A percentile compares a stretch with the other conserved stretches of the same genome.
phyloP scores from a whole-genome alignment of 1,139 yeast genomes.

The Groenewaldozyma auringiensis region DNA sequence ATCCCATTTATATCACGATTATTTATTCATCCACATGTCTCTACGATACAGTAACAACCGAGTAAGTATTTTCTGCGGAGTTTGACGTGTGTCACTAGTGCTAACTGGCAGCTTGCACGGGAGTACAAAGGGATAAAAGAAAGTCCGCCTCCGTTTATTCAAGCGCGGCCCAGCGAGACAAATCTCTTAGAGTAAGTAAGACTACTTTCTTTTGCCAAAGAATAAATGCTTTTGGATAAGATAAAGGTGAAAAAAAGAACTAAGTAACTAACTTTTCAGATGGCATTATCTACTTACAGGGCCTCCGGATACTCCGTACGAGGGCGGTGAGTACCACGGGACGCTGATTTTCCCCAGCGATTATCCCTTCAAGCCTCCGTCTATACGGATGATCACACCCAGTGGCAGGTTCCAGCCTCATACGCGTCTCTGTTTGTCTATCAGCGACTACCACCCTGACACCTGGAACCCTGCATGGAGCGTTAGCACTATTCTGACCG shows the following conservation, averaged over 20 bases:
- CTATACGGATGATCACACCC: slow-evolving; percentile 85
- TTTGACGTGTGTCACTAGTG: background rate
- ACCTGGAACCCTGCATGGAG: slow-evolving; percentile 96
- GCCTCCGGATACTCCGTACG: slow-evolving; percentile 80
- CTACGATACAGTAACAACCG: slow-evolving; percentile 2
- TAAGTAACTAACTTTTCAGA: slow-evolving; percentile 29
- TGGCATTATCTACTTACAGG: slow-evolving; percentile 82
- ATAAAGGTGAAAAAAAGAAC: slow-evolving; percentile 18
- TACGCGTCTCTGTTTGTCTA: slow-evolving; percentile 72
- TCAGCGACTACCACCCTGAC: slow-evolving; percentile 91
- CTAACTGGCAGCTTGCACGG: slow-evolving; percentile 42
- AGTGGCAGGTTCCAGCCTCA: slow-evolving; percentile 73
- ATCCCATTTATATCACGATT: too few species aligned
- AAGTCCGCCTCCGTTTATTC: slow-evolving; percentile 73
- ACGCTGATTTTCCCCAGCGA: slow-evolving; percentile 74
- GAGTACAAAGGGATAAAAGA: slow-evolving; percentile 70
- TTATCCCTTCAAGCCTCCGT: slow-evolving; percentile 89
- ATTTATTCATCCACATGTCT: background rate
- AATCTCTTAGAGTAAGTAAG: slow-evolving; percentile 58
- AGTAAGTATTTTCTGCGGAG: background rate
- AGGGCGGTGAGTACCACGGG: slow-evolving; percentile 86
- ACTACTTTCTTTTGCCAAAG: slow-evolving; percentile 13
- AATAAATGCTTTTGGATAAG: too few species aligned
- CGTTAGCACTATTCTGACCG: slow-evolving; percentile 77
- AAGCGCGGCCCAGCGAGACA: slow-evolving; percentile 76